Evolutionary conservation across 495 filamentous ascomycete species (phyloP).

Genomic region (Talaromyces nanjingensis): DNA sequence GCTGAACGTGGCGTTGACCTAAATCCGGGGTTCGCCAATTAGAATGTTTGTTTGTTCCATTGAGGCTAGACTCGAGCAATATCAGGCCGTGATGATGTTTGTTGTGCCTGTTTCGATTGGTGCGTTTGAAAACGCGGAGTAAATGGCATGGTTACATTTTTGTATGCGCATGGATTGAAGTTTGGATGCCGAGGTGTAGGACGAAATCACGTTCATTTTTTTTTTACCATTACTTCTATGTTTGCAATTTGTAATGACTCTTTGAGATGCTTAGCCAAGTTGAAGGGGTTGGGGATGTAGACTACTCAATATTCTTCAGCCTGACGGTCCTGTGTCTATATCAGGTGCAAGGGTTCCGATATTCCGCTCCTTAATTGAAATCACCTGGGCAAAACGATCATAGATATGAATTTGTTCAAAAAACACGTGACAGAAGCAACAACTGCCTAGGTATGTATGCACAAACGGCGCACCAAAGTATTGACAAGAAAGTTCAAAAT

Average conservation of each 20-base stretch:
- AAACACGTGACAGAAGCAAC: neutral
- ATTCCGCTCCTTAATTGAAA: neutral
- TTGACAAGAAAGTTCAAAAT: neutral
- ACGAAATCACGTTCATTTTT: neutral
- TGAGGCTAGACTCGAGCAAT: neutral
- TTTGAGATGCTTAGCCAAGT: neutral
- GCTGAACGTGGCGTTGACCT: slow-evolving; percentile 1
- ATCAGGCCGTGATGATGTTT: slow-evolving; percentile 1
- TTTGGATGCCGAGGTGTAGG: neutral
- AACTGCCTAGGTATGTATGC: neutral
- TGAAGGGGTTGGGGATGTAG: neutral
- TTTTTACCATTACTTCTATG: neutral
- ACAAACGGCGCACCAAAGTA: neutral
- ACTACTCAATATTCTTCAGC: neutral
- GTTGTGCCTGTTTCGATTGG: neutral
- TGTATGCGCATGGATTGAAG: neutral
- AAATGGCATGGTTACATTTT: slow-evolving; percentile 2
- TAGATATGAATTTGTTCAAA: neutral
- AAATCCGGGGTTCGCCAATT: slow-evolving; percentile 1
- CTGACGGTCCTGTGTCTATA: neutral
- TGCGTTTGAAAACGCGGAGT: neutral
- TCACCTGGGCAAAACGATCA: neutral
- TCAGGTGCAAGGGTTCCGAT: neutral
- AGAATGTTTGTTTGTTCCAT: neutral
- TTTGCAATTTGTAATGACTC: neutral